Evolutionary conservation across 805 yeast genomes (phyloP).

Genomic region (Torulaspora maleeae): DNA sequence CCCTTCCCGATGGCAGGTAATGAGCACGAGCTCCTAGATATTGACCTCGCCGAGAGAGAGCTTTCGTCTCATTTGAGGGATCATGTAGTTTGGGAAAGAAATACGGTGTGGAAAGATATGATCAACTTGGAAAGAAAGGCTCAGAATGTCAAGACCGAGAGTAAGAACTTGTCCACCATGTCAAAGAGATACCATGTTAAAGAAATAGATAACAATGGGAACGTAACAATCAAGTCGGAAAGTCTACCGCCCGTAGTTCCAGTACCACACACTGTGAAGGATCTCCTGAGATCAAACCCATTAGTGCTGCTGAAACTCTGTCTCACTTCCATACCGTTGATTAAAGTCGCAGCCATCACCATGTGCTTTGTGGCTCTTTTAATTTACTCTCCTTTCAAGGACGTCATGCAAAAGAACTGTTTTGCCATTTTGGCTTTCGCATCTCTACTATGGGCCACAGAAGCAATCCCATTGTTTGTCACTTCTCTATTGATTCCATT

Average conservation of each 20-base stretch:
- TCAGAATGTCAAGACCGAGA: conserved; percentile 59
- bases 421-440: conserved; percentile 77
- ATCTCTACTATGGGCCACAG: conserved; percentile 88
- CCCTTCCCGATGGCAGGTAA: conserved; percentile 10
- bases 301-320: conserved; percentile 13
- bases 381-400: conserved; percentile 50
- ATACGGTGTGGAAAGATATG: conserved; percentile 97
- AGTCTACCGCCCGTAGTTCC: conserved; percentile 13
- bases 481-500: conserved; percentile 83
- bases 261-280: conserved; percentile 19
- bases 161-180: conserved; percentile 16
- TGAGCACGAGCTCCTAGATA: conserved; percentile 13
- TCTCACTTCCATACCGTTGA: conserved; percentile 31
- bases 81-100: conserved; percentile 95
- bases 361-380: conserved; percentile 44
- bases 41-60: conserved; percentile 44
- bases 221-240: conserved; percentile 25
- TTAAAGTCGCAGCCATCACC: conserved; percentile 47
- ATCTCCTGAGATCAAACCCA: conserved; percentile 17
- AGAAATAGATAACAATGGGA: conserved; percentile 14
- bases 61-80: conserved; percentile 65
- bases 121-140: conserved; percentile 83
- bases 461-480: conserved; percentile 80
- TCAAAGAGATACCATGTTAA: conserved; percentile 11
- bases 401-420: conserved; percentile 66